Conservation (phyloP, 768 basidiomycete genomes). For the Amanita brunnescens region DNA sequence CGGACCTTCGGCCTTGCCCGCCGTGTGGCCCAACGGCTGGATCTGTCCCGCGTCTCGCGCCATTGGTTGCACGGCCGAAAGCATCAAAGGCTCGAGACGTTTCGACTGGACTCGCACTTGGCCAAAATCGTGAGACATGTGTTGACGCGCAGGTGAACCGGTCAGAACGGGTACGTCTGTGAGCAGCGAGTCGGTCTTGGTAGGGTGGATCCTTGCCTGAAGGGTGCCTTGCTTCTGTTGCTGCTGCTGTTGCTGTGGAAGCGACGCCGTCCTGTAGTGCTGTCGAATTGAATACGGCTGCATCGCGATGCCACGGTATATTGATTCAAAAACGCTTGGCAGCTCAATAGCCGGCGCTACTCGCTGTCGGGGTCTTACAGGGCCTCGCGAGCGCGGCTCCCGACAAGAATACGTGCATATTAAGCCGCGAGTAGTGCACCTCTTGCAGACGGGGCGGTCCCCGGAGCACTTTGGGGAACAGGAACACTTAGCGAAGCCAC, state of each 20-base stretch:
- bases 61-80: neutral
- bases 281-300: neutral
- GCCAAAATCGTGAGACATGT: conserved; percentile 2
- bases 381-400: conserved; percentile 26
- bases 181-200: neutral
- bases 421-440: conserved; percentile 41
- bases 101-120: neutral
- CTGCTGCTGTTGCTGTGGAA: neutral
- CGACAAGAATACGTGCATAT: conserved; percentile 40
- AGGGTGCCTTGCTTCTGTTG: neutral
- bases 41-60: conserved; percentile 1
- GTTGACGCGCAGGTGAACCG: neutral
- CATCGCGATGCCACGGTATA: neutral
- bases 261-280: neutral
- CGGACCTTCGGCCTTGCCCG: no score
- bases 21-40: neutral
- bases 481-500: neutral
- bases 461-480: conserved; percentile 40
- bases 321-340: neutral
- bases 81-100: neutral
- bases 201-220: neutral
- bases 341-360: neutral
- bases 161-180: neutral
- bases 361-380: conserved; percentile 21
- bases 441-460: conserved; percentile 42